Base-by-base conservation (phyloP, 495 filamentous ascomycete species). In the Neurospora tetraspora region DNA sequence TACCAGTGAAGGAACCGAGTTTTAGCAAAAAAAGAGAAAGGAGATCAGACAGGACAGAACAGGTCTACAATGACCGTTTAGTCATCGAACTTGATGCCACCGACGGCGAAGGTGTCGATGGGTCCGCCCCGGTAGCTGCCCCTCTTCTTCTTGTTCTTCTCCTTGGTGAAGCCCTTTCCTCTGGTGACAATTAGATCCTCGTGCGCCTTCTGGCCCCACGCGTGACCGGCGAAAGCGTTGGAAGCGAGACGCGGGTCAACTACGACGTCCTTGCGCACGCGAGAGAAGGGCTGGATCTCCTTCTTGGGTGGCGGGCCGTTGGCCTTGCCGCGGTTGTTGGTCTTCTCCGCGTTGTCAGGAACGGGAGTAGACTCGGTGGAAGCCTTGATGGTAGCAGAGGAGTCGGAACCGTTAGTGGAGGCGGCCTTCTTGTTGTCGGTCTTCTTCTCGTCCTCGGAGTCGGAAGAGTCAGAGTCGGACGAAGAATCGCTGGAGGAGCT, bases 161-260 rank as follows among this genome's bases (percentile, higher is more conserved):
- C 96, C 87, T 99, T 99, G 71, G 95, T 99, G 83, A 99, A 99
- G 16, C 93, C 93, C 85, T 97, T 98, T 71, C 96, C 96, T 79
- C 91, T 93, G 36, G 95, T 98, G 34, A 97, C 88, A 38, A 91
- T 92, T 69, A 99, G 82, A 80, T 98, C 95, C 72, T 91, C 86
- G 76, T 92, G 92, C 40, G 96, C 96, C 70, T 89, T 89, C 70
- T 95, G 90, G 7, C 94, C 94, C 79, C 98, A 99, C 43, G 93
- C 93, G 76, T 97, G 93, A 5, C 89, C 82, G 39, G 91, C 85
- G 79, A 94, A 98, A 5, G 87, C 86, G 82, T 96, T 98, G 78
- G 87, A 90, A 69, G 86, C 80, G 74, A 86, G 78, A 71, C 82
- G 80, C 16, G 87, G 86, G 77, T 94, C 91, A 20, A 92, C 87